Evolutionary conservation across 164 flowering plant genomes (phyloP).

Genomic region (Dillenia suffruticosa): DNA sequence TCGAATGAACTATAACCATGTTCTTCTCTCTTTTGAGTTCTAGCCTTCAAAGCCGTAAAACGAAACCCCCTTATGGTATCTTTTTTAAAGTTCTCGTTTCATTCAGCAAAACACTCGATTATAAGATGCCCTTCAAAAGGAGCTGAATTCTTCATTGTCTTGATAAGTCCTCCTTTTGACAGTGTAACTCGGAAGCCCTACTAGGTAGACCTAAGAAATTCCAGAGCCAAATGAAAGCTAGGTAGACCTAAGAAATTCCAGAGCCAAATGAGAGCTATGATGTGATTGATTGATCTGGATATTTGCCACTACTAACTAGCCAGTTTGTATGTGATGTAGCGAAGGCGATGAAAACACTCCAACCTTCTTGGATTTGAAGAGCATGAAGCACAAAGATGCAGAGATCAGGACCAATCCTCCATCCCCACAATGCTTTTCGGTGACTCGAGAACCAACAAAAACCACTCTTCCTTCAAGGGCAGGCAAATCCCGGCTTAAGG

Average conservation of each 20-base stretch:
- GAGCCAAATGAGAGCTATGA: background rate
- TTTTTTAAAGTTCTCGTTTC: too few species aligned
- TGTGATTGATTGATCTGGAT: background rate
- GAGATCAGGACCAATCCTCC: slow-evolving; percentile 61
- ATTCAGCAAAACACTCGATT: too few species aligned
- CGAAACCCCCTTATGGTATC: too few species aligned
- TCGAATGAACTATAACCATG: too few species aligned
- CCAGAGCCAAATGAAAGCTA: background rate
- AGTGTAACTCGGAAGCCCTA: too few species aligned
- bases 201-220: too few species aligned
- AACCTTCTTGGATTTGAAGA: slow-evolving; percentile 33
- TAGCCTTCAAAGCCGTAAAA: too few species aligned
- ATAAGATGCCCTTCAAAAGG: too few species aligned
- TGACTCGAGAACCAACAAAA: slow-evolving; percentile 18
- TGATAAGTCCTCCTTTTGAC: too few species aligned
- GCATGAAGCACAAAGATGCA: slow-evolving; percentile 22
- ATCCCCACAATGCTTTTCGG: slow-evolving; percentile 73
- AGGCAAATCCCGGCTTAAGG: slow-evolving; percentile 33
- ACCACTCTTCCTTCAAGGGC: slow-evolving; percentile 27
- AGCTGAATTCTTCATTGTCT: too few species aligned
- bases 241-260: too few species aligned
- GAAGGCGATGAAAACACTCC: slow-evolving; percentile 40
- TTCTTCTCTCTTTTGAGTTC: too few species aligned
- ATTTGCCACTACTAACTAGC: background rate
- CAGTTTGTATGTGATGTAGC: slow-evolving; percentile 18